Conservation (phyloP, 768 basidiomycete genomes). For the Kwoniella europaea region DNA sequence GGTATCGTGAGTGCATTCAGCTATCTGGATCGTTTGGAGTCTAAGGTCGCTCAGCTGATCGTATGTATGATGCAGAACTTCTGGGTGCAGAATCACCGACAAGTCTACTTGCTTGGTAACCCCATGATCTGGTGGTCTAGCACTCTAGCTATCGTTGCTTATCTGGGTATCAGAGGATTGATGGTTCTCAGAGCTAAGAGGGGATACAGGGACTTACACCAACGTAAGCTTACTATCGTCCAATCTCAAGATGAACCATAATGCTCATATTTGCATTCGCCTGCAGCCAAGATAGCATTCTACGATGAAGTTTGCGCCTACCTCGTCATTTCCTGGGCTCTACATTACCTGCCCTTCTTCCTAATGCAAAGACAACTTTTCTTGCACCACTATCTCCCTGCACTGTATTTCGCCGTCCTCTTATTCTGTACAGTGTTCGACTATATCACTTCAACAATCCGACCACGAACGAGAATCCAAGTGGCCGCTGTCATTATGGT, state of each 20-base stretch:
- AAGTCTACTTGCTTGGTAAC: slow-evolving; percentile 95
- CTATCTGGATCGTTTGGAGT: background rate
- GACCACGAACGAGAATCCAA: slow-evolving; percentile 77
- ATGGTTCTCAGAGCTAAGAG: slow-evolving; percentile 87
- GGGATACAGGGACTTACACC: slow-evolving; percentile 88
- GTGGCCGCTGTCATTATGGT: slow-evolving; percentile 76
- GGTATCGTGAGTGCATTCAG: slow-evolving; percentile 77
- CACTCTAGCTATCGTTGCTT: slow-evolving; percentile 71
- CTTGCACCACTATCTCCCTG: slow-evolving; percentile 97
- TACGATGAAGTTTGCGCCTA: slow-evolving; percentile 90
- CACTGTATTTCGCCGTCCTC: slow-evolving; percentile 68
- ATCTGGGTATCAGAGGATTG: slow-evolving; percentile 72
- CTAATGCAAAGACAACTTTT: slow-evolving; percentile 96
- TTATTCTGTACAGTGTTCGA: slow-evolving; percentile 80
- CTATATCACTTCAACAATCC: slow-evolving; percentile 75
- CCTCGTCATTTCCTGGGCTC: slow-evolving; percentile 84
- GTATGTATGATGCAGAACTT: slow-evolving; percentile 71
- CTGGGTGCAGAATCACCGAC: slow-evolving; percentile 95
- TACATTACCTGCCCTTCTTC: slow-evolving; percentile 98
- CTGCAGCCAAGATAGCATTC: slow-evolving; percentile 80
- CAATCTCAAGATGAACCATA: background rate
- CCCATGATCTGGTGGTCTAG: slow-evolving; percentile 91
- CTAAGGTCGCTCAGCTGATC: background rate
- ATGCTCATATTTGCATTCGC: background rate
- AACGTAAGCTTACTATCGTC: slow-evolving; percentile 63